phyloP scores from a whole-genome alignment of 176 grass and related monocot genomes.

The Aegilops speltoides region DNA sequence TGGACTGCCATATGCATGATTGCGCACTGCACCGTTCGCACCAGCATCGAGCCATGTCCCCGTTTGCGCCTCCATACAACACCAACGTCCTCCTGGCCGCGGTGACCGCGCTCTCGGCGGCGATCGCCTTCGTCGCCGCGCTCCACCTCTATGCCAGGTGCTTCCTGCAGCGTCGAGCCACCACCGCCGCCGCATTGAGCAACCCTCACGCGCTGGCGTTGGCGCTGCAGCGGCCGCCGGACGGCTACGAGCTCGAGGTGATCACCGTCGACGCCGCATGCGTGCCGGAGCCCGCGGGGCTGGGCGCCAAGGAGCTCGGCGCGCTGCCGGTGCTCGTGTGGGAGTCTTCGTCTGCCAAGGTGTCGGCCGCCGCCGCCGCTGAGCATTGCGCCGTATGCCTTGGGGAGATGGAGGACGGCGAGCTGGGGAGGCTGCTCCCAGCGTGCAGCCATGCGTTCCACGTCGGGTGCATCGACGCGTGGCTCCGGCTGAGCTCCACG shows the following conservation, averaged over 20 bases:
- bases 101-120: conserved; percentile 45
- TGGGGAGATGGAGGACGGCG: conserved; percentile 45
- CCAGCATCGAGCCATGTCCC: not conserved
- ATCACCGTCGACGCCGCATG: not conserved
- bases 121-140: conserved; percentile 42
- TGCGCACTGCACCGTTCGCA: not conserved
- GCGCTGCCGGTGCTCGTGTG: conserved; percentile 46
- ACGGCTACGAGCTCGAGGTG: conserved; percentile 12
- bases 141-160: conserved; percentile 53
- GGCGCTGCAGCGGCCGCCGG: not conserved
- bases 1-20: not conserved
- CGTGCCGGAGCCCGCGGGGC: not conserved
- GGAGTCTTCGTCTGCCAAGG: not conserved
- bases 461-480: conserved; percentile 55
- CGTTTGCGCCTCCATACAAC: conserved; percentile 5
- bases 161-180: conserved; percentile 6
- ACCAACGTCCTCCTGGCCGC: conserved; percentile 31
- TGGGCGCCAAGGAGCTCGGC: conserved; percentile 41
- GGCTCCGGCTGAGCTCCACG: conserved; percentile 48
- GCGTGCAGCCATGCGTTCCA: conserved; percentile 61
- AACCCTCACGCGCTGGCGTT: not conserved
- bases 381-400: conserved; percentile 54
- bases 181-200: not conserved
- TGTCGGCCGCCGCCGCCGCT: not conserved
- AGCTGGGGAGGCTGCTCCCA: conserved; percentile 51